phyloP scores from a whole-genome alignment of 2,329 filamentous ascomycete genomes.

The Colletotrichum limetticola region DNA sequence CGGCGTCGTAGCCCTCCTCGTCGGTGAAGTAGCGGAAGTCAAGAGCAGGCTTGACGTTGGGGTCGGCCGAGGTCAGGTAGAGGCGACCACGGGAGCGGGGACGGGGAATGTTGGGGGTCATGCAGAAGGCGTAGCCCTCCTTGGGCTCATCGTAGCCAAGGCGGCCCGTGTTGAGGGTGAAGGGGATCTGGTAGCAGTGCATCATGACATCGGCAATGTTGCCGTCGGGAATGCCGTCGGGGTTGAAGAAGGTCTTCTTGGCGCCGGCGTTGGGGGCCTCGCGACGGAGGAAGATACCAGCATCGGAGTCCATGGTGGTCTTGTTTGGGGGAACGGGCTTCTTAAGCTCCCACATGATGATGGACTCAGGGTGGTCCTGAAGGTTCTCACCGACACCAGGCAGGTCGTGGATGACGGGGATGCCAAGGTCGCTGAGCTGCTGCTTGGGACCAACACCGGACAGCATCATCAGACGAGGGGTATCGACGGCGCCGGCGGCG shows the following conservation, averaged over 20 bases:
- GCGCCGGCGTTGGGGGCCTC: conserved; percentile 76
- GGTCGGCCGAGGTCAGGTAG: conserved; percentile 81
- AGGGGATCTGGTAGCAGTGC: conserved; percentile 97
- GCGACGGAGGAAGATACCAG: conserved; percentile 87
- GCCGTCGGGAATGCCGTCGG: conserved; percentile 68
- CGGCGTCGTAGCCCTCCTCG: conserved; percentile 85
- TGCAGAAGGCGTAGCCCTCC: conserved; percentile 88
- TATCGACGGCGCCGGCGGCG: conserved; percentile 84
- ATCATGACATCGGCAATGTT: conserved; percentile 90
- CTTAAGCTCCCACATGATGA: conserved; percentile 81
- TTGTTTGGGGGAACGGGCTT: conserved; percentile 77
- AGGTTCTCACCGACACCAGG: conserved; percentile 71
- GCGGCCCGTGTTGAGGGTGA: conserved; percentile 85
- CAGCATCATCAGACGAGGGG: conserved; percentile 73
- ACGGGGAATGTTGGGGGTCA: conserved; percentile 91
- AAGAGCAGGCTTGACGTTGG: conserved; percentile 81
- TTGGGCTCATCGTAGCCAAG: conserved; percentile 74
- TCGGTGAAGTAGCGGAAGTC: conserved; percentile 94
- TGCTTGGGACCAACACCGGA: conserved; percentile 66
- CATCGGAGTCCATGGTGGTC: conserved; percentile 92
- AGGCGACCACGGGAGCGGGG: conserved; percentile 81
- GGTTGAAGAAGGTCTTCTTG: conserved; percentile 58
- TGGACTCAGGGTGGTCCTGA: conserved; percentile 67
- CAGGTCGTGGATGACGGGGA: conserved; percentile 66
- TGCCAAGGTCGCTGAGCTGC: conserved; percentile 63